These are phyloP conservation scores for Lantana camara DNA, from an alignment of 257 asterid species.

Conservation along the genomic window DNA sequence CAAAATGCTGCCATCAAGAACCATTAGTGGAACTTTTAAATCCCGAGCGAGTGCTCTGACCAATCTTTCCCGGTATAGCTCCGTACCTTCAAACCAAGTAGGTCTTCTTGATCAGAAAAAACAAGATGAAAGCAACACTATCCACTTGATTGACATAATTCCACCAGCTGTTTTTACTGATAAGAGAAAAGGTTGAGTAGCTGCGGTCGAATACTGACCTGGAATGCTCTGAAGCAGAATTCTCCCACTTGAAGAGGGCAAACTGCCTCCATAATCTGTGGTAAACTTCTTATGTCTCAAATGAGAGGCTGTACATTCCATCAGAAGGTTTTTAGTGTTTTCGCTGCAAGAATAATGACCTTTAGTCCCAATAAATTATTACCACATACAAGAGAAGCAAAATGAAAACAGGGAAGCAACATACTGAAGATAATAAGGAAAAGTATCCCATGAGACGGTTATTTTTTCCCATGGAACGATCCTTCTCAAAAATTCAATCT, in stretches of 20 bases:
- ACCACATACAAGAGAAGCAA: constrained; percentile 16
- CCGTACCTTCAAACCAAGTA: constrained; percentile 66
- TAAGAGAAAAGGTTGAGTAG: constrained; percentile 5
- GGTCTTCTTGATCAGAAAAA: constrained; percentile 25
- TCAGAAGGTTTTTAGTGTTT: constrained; percentile 67
- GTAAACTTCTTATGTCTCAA: constrained; percentile 72
- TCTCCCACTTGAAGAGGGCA: constrained; percentile 87
- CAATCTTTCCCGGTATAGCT: constrained; percentile 94
- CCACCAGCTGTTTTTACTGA: not conserved
- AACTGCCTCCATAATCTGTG: constrained; percentile 68
- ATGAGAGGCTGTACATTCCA: constrained; percentile 92
- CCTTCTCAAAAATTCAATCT: constrained; percentile 78
- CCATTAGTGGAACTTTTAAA: constrained; percentile 81
- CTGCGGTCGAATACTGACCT: constrained; percentile 45
- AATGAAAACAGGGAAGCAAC: constrained; percentile 29
- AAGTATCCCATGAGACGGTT: constrained; percentile 87
- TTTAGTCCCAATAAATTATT: constrained; percentile 32
- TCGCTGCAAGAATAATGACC: constrained; percentile 56
- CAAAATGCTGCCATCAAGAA: constrained; percentile 84
- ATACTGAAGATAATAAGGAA: constrained; percentile 89
- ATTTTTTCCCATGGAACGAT: constrained; percentile 95
- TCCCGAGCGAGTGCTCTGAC: constrained; percentile 93
- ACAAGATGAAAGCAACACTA: not conserved
- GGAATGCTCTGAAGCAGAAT: constrained; percentile 86
- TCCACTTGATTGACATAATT: constrained; percentile 7